phyloP scores from a whole-genome alignment of 306 rosid genomes.

The Fragaria ananassa region DNA sequence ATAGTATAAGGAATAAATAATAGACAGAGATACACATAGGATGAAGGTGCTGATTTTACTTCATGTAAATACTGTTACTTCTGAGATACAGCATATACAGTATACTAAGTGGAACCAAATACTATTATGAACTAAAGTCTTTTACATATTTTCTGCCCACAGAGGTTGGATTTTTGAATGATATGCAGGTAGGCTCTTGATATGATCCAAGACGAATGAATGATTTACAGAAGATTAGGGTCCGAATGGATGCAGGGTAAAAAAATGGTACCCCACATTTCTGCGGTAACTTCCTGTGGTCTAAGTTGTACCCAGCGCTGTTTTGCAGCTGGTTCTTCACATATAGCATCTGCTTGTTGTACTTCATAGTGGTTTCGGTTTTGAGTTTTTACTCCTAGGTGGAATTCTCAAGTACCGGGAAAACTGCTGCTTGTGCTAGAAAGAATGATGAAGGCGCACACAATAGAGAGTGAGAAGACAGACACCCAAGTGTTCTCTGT shows the following conservation, averaged over 20 bases:
- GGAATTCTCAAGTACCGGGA: conserved; percentile 55
- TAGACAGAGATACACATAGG: neutral
- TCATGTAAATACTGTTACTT: neutral
- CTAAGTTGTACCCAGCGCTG: conserved; percentile 24
- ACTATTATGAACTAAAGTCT: neutral
- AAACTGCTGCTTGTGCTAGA: conserved; percentile 66
- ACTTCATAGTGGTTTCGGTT: conserved; percentile 6
- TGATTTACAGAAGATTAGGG: conserved; percentile 8
- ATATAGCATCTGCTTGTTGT: neutral
- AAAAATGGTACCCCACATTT: conserved; percentile 28
- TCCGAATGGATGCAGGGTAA: conserved; percentile 28
- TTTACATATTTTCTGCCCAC: conserved; percentile 8
- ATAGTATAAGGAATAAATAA: neutral
- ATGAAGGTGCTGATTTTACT: neutral
- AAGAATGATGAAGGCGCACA: conserved; percentile 90
- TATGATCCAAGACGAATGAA: conserved; percentile 15
- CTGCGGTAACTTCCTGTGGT: conserved; percentile 14
- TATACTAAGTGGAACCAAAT: neutral
- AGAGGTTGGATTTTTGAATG: neutral
- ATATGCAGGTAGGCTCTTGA: conserved; percentile 2
- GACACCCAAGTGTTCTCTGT: conserved; percentile 88
- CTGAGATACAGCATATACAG: neutral
- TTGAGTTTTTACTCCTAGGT: neutral
- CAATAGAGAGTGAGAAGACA: conserved; percentile 88
- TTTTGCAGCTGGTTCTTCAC: conserved; percentile 16